phyloP scores from a whole-genome alignment of 2,329 filamentous ascomycete genomes.

The Colletotrichum magnum region DNA sequence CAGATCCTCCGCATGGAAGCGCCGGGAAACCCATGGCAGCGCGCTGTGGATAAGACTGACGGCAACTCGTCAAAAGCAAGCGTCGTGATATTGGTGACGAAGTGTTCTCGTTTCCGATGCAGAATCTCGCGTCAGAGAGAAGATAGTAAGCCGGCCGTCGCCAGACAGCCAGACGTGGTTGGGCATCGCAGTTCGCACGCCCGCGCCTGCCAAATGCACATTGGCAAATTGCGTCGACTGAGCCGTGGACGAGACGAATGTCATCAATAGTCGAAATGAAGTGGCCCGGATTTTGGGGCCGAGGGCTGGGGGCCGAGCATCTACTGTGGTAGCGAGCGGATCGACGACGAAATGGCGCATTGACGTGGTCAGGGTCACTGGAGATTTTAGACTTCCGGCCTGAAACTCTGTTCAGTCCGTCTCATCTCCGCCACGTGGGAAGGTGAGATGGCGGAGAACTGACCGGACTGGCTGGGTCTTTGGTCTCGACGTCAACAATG shows the following conservation, averaged over 20 bases:
- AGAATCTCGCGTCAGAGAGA: neutral
- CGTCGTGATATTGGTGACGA: neutral
- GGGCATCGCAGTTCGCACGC: neutral
- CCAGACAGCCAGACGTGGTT: neutral
- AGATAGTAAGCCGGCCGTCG: neutral
- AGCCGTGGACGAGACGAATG: neutral
- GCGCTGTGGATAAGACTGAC: slow-evolving; percentile 1
- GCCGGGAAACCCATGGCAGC: slow-evolving; percentile 19
- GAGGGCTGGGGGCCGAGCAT: slow-evolving; percentile 12
- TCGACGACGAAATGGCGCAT: slow-evolving; percentile 23
- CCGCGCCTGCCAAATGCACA: neutral
- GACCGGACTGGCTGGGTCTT: slow-evolving; percentile 11
- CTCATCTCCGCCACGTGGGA: slow-evolving; percentile 38
- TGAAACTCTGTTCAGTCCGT: slow-evolving; percentile 33
- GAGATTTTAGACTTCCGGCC: slow-evolving; percentile 36
- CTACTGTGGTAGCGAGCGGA: slow-evolving; percentile 6
- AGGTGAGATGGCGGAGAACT: slow-evolving; percentile 32
- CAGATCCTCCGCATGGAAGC: slow-evolving; percentile 27
- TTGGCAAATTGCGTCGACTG: slow-evolving; percentile 1
- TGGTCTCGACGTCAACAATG: slow-evolving; percentile 4
- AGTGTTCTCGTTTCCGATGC: neutral
- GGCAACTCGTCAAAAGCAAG: neutral
- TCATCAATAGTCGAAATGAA: slow-evolving; percentile 30
- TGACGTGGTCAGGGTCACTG: slow-evolving; percentile 22
- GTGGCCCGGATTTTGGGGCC: slow-evolving; percentile 4